Base-by-base conservation (phyloP, 345 rosid species). In the Kernera saxatilis region DNA sequence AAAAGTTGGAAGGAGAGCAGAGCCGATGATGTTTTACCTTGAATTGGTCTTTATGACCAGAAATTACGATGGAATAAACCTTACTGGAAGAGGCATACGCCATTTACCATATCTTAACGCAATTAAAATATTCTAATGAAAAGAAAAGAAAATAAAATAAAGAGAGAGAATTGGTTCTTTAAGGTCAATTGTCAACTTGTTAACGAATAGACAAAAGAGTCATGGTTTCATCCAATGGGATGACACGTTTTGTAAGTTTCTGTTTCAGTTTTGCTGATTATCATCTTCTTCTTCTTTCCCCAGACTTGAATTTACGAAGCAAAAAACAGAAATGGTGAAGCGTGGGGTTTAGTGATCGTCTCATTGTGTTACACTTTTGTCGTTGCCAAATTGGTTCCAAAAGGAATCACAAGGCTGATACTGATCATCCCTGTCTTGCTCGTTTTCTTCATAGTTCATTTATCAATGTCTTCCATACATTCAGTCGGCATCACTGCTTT, bases 381-480 rank as follows among this genome's bases (percentile, higher is more conserved):
- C 53, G 36, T 80, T 13, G 71, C 75, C 3, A 74, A 66, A 26
- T n/a, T 26, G 3, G 35, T 80, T 46, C 72, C 81, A 0, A 80
- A 75, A 73, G 84, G 89, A 14, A 18, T 64, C 22, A 73, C 35
- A 51, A 71, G 89, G 67, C 78, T 82, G n/a, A 3, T 67, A 5
- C 49, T 73, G 4, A 3, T 83, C 2, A 51, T 80, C 51, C 86
- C 86, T 3, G 39, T 85, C 50, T 36, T 82, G 1, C 44, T 64
- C 39, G 41, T 63, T 5, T 82, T 82, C 57, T 71, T 87, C 25
- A 69, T 70, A 32, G 76, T 84, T 46, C 86, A 89, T 40, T 81
- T 83, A 3, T 43, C 51, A 12, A 70, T 80, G 13, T 44, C 64
- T 56, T 70, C 82, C 0, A n/a, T 73, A 0, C 70, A 82, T 26